Base-by-base conservation (phyloP, 345 rosid genomes). In the Raphanus raphanistrum region DNA sequence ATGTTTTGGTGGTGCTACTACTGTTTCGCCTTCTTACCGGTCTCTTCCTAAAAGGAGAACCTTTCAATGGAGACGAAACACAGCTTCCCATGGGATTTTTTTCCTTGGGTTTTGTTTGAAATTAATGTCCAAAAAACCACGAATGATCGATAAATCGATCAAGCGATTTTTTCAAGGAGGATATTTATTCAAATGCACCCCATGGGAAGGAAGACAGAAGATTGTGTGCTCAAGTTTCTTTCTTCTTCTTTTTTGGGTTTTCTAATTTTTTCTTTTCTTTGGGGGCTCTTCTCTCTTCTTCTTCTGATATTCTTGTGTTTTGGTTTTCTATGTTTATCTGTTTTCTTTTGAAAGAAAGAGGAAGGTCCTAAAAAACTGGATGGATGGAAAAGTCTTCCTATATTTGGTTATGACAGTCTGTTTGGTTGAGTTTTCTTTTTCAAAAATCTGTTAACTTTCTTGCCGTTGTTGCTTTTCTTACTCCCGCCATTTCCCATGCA, bases 11-110 rank as follows among this genome's bases (percentile, higher is more conserved):
- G 68, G 5, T 63, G 68, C 72, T 68, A 76, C 70, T 15, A 8
- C 7, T 70, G 29, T 48, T 27, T 45, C 78, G 59, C 31, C 71
- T 80, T 29, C 59, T 59, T 70, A 72, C 73, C 15, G 77, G 76
- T 70, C 77, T 75, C 63, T 55, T 69, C 55, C 80, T 63, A 5
- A 74, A 62, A 17, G 76, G 70, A 41, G 84, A 63, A 63, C 75
- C 63, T 57, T 85, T 87, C 29, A 73, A 65, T 6, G 85, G 83
- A 15, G 82, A 35, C 13, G 93, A 90, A 48, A 90, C 78, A 83
- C 93, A 88, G 64, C 87, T 80, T 85, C 96, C 96, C 93, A 87
- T 90, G 83, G 83, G 82, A 68, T 15, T 48, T 48, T 5, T n/a
- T 48, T 15, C 6, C 6, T 8, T 54, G 9, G 55, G 63, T 60